Evolutionary conservation across 352 stramenopile species (phyloP), one percentile per base, ranked within the genome.

Genomic region (Globisporangium splendens): DNA sequence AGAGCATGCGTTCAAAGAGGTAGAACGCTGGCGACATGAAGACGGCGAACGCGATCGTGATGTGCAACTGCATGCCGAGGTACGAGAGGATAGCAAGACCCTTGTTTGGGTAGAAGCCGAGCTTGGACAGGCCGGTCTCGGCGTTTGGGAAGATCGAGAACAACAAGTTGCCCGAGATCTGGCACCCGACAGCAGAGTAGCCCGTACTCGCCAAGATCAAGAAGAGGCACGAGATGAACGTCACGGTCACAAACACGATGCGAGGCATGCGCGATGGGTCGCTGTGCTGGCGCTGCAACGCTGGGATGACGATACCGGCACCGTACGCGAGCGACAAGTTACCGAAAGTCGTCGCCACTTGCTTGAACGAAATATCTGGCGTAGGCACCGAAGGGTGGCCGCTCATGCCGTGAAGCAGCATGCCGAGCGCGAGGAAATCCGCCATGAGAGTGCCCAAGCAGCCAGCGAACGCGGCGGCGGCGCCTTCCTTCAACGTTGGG

Each of bases 121-220:
- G 62, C 65, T 55, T 48, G 42, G 69, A 66, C 20, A 79, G 39
- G 0, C 61, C 66, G 0, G 62, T 69, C 5, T 21, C 49, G 7
- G 51, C 38, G 51, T 58, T 14, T 31, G 52, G 52, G 52, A 50
- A 58, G 52, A 58, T 58, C 12, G 52, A 58, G 39, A 50, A 58
- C 17, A 58, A 21, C 52, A 58, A 24, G 24, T 58, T 85, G 55
- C 72, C 70, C 12, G 70, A 68, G 58, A 85, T 82, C 66, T 83
- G 75, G 63, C 75, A 83, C 33, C 75, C 75, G 0, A 82, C 66
- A 4, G 66, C 63, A 47, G 70, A 78, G 61, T 81, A 81, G 12
- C 70, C 73, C 3, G 69, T 72, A 22, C 49, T 33, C 0, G 63
- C 76, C n/a, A 86, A 59, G 21, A 68, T 58, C 31, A 81, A 39